These are phyloP conservation scores for Fomitopsis serialis DNA, from an alignment of 768 basidiomycete species.

Conservation along the genomic window DNA sequence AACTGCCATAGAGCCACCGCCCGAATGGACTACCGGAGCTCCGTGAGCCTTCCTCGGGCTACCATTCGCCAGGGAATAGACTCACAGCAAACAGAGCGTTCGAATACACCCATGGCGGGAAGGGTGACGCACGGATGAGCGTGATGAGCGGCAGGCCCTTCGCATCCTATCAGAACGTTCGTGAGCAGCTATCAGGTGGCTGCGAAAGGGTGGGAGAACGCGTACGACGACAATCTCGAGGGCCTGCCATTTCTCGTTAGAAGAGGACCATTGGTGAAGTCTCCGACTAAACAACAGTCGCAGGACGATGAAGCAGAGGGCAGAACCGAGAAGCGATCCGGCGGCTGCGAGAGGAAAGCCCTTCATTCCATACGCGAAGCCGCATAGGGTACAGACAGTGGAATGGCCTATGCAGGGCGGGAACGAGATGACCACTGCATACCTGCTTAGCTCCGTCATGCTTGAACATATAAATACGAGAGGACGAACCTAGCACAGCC, in stretches of 20 bases:
- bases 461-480: neutral
- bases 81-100: constrained; percentile 74
- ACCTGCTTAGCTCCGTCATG: neutral
- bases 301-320: constrained; percentile 53
- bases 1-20: constrained; percentile 75
- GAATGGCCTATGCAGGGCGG: constrained; percentile 67
- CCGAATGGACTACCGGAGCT: constrained; percentile 54
- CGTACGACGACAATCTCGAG: constrained; percentile 70
- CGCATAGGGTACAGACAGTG: constrained; percentile 59
- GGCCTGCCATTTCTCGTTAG: constrained; percentile 72
- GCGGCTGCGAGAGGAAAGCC: constrained; percentile 64
- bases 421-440: constrained; percentile 43
- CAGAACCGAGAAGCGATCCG: constrained; percentile 61
- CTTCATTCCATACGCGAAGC: constrained; percentile 79
- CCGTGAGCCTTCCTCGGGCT: neutral
- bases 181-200: constrained; percentile 1
- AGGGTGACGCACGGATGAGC: constrained; percentile 73
- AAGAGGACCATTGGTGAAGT: constrained; percentile 53
- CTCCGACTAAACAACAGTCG: constrained; percentile 52
- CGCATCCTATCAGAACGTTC: constrained; percentile 38
- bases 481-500: constrained; percentile 43
- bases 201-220: neutral
- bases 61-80: constrained; percentile 6
- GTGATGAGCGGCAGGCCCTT: constrained; percentile 81
- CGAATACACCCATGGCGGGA: constrained; percentile 88